Conservation (phyloP, 2,329 filamentous ascomycete species). For the Penicillium sp. region DNA sequence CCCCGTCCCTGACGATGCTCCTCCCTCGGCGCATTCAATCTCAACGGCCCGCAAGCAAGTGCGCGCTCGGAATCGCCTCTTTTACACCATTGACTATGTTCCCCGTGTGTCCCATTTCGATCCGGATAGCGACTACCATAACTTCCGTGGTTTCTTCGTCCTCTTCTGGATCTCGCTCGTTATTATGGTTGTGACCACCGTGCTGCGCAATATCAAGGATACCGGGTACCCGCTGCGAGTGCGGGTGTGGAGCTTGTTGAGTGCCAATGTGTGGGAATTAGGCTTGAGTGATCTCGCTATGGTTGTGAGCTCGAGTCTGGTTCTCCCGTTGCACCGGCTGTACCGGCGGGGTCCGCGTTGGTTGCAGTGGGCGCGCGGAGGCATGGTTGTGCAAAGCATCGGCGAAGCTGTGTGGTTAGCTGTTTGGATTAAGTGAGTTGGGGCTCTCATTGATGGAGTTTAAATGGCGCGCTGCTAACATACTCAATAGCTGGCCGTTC, state of each 20-base stretch:
- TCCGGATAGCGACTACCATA: conserved; percentile 82
- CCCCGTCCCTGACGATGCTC: conserved; percentile 82
- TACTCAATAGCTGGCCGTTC: conserved; percentile 67
- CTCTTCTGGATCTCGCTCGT: conserved; percentile 96
- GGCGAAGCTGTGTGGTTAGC: conserved; percentile 78
- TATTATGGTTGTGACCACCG: conserved; percentile 96
- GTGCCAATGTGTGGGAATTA: conserved; percentile 84
- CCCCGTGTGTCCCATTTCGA: conserved; percentile 95
- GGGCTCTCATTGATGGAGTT: not conserved
- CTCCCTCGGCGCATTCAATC: conserved; percentile 85
- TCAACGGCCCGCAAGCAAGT: conserved; percentile 81
- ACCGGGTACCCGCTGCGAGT: conserved; percentile 84
- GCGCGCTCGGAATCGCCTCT: conserved; percentile 79
- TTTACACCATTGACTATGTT: conserved; percentile 89
- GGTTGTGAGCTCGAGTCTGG: conserved; percentile 72
- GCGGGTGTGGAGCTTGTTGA: conserved; percentile 85
- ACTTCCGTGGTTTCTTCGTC: conserved; percentile 97
- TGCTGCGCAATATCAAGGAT: conserved; percentile 89
- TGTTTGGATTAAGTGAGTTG: conserved; percentile 70
- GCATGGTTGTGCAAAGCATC: conserved; percentile 79
- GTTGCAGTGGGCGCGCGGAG: conserved; percentile 73
- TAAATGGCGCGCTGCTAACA: not conserved
- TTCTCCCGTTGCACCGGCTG: conserved; percentile 70
- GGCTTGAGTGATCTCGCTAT: conserved; percentile 81
- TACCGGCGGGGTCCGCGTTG: conserved; percentile 59